Base-by-base conservation (phyloP, 352 stramenopile species). In the Pythium phragmiticola region DNA sequence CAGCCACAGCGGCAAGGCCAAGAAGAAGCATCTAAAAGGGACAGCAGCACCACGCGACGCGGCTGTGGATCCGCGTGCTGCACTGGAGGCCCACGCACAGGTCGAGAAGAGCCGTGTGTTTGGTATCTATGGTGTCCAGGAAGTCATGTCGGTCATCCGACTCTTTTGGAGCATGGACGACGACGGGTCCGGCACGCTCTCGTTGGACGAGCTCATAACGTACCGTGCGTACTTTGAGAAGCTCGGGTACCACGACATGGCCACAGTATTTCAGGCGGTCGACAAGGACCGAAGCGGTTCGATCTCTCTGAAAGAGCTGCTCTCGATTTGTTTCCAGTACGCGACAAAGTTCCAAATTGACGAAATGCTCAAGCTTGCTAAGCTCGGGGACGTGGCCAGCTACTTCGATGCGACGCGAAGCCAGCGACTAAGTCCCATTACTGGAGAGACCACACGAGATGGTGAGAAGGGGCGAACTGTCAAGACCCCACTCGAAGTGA, bases 61-160 rank as follows among this genome's bases (percentile, higher is more conserved):
- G 41, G 36, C 41, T 39, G 34, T 39, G 39, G 57, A 60, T 14
- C 55, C 46, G 14, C 55, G 55, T 26, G 57, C 50, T 17, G 12
- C 48, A 1, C 63, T 57, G 50, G 52, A 55, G 9, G 60, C 57
- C 2, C 68, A 72, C 14, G 51, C 42, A 2, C 21, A 63, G 12
- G 47, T 75, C 4, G 70, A 79, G 23, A 80, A 74, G 58, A 74
- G 60, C 42, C 65, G 69, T 19, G 68, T 76, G 9, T 91, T 91
- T 64, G 82, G 82, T 2, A 88, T 87, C 46, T 91, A 91, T 66
- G 72, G 68, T 11, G 78, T 87, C 19, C 72, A 76, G 13, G 82
- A 91, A 52, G 80, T 89, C 33, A 91, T 91, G 82, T 84, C 81
- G 5, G 72, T 91, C 6, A 85, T 91, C 28, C 80, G 82, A 0